Percentiles rank a stretch among this genome's conserved stretches.
phyloP scores from a whole-genome alignment of 441 rosid species.

The Erodium texanum region DNA sequence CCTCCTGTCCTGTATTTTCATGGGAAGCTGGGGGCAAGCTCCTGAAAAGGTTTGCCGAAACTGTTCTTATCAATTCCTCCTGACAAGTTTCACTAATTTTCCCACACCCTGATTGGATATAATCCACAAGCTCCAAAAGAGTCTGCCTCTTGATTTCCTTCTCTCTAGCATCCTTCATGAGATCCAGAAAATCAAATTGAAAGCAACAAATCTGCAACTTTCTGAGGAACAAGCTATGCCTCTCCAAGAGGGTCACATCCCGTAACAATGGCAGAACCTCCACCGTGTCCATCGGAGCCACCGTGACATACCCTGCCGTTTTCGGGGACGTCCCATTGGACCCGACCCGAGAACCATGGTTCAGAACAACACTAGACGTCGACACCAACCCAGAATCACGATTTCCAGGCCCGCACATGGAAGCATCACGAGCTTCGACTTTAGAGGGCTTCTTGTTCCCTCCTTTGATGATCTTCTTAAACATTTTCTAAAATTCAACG shows the following conservation, averaged over 20 bases:
- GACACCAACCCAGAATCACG: slow-evolving; percentile 26
- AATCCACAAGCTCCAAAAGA: slow-evolving; percentile 67
- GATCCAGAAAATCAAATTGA: slow-evolving; percentile 54
- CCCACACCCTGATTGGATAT: slow-evolving; percentile 67
- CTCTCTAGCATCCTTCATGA: slow-evolving; percentile 46
- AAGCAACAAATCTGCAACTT: slow-evolving; percentile 77
- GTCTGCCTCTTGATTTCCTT: slow-evolving; percentile 86
- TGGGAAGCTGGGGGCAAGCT: slow-evolving; percentile 73
- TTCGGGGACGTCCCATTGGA: slow-evolving; percentile 22
- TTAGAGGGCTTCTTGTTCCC: slow-evolving; percentile 64
- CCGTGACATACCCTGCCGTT: slow-evolving; percentile 13
- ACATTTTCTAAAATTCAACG: slow-evolving; percentile 35
- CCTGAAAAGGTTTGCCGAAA: slow-evolving; percentile 54
- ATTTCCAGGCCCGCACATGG: no score
- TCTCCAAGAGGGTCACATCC: slow-evolving; percentile 54
- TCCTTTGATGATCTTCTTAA: slow-evolving; percentile 69
- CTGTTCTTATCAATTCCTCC: slow-evolving; percentile 76
- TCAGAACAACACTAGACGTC: slow-evolving; percentile 45
- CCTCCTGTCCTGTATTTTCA: slow-evolving; percentile 76
- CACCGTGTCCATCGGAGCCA: slow-evolving; percentile 48
- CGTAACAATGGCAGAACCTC: slow-evolving; percentile 62
- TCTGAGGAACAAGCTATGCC: slow-evolving; percentile 52
- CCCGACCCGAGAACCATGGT: slow-evolving; percentile 53
- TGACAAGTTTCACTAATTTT: slow-evolving; percentile 66
- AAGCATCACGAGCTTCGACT: slow-evolving; percentile 40